Conservation (phyloP, 805 yeast species). For the Metschnikowia cubensis region DNA sequence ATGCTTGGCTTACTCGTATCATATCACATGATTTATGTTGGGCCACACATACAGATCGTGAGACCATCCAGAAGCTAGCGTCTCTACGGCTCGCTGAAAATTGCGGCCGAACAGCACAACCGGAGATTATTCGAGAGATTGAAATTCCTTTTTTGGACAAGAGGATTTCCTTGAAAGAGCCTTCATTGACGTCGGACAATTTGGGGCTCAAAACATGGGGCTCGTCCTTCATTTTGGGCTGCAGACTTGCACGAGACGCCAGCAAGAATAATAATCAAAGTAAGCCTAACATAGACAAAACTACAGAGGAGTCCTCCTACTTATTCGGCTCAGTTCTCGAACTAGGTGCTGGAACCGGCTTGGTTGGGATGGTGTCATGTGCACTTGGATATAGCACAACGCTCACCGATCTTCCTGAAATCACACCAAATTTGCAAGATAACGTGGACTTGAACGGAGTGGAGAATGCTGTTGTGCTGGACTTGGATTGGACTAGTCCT, state of each 20-base stretch:
- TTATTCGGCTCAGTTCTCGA: constrained; percentile 48
- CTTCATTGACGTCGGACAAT: constrained; percentile 81
- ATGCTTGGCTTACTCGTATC: constrained; percentile 47
- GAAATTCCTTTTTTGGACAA: constrained; percentile 17
- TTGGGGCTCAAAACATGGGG: constrained; percentile 97
- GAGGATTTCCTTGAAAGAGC: constrained; percentile 57
- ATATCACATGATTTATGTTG: constrained; percentile 48
- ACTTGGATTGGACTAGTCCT: constrained; percentile 79
- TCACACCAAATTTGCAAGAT: constrained; percentile 58
- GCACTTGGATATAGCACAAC: constrained; percentile 46
- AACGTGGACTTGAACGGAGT: constrained; percentile 55
- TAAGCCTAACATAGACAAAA: not conserved
- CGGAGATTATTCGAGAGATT: constrained; percentile 62
- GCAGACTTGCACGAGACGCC: constrained; percentile 36
- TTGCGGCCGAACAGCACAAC: constrained; percentile 82
- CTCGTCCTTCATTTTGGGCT: constrained; percentile 68
- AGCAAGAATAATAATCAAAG: constrained; percentile 1
- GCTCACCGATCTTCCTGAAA: constrained; percentile 78
- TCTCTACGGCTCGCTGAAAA: constrained; percentile 69
- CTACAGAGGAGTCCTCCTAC: constrained; percentile 8
- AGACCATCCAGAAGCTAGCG: constrained; percentile 51
- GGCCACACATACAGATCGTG: constrained; percentile 33
- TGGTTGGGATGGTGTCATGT: constrained; percentile 72
- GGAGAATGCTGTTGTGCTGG: constrained; percentile 36
- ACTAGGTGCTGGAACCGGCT: constrained; percentile 94